These are phyloP conservation scores for Erigeron canadensis DNA, from an alignment of 129 eudicot species.

Conservation along the genomic window DNA sequence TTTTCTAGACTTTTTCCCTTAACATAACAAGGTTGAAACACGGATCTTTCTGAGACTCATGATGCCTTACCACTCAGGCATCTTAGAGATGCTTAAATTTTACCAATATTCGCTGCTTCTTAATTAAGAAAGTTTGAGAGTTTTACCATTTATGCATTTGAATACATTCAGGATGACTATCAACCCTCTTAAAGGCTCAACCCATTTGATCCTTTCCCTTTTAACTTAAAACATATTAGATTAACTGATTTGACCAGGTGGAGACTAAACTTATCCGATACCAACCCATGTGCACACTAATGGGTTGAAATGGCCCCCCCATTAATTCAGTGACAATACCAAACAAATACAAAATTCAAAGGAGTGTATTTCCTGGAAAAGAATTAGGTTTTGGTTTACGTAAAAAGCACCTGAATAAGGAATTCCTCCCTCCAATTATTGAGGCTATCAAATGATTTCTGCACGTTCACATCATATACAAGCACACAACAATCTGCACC, in stretches of 20 bases:
- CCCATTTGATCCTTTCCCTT: not conserved
- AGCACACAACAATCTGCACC: constrained; percentile 27
- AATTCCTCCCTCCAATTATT: constrained; percentile 24
- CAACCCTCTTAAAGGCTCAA: not conserved
- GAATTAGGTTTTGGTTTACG: not conserved
- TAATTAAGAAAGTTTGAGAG: no score
- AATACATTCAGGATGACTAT: not conserved
- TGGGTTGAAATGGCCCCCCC: not conserved
- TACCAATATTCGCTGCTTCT: no score
- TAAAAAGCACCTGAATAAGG: constrained; percentile 18
- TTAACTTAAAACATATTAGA: not conserved
- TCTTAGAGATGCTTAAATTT: no score
- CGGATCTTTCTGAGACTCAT: no score
- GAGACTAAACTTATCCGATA: not conserved
- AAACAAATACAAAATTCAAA: not conserved
- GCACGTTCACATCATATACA: constrained; percentile 17
- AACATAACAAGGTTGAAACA: no score
- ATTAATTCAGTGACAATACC: not conserved
- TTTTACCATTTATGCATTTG: not conserved
- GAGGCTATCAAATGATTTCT: constrained; percentile 19
- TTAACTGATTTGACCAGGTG: not conserved
- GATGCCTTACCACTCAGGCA: no score
- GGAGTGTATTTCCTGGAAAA: not conserved
- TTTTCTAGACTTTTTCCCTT: no score
- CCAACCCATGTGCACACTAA: not conserved